These are phyloP conservation scores for Ceratocystiopsis sp. DNA, from an alignment of 2,329 filamentous ascomycete species.

Conservation along the genomic window DNA sequence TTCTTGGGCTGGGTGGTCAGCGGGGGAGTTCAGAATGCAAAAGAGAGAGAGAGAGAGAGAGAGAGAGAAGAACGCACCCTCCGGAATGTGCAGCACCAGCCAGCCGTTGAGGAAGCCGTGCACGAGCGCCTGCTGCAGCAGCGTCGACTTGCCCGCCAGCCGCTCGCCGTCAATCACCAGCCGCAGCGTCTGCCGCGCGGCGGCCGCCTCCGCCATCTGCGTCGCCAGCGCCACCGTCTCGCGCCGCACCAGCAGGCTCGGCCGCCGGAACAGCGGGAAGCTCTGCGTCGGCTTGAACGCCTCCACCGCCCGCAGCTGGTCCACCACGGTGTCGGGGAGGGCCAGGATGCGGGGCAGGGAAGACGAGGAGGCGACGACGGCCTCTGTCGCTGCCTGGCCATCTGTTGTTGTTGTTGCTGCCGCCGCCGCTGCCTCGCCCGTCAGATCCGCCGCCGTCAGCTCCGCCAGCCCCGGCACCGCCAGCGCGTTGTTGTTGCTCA, in stretches of 20 bases:
- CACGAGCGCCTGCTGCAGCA: constrained; percentile 68
- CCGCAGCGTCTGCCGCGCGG: constrained; percentile 37
- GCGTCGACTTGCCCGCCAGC: constrained; percentile 70
- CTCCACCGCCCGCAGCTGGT: constrained; percentile 66
- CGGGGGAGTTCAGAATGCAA: not conserved
- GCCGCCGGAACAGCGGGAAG: constrained; percentile 73
- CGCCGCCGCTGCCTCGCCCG: not conserved
- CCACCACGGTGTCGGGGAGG: constrained; percentile 52
- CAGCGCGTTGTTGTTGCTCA: constrained; percentile 88
- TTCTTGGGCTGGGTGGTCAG: constrained; percentile 46
- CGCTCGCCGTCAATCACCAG: constrained; percentile 57
- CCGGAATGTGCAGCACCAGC: constrained; percentile 78
- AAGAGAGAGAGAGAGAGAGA: not conserved
- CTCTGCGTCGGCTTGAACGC: constrained; percentile 83
- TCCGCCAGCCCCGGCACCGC: constrained; percentile 52
- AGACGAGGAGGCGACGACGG: constrained; percentile 16
- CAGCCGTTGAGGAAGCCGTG: constrained; percentile 70
- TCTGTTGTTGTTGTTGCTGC: not conserved
- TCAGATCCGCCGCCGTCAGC: constrained; percentile 31
- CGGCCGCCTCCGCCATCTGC: constrained; percentile 39
- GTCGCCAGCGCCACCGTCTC: constrained; percentile 61
- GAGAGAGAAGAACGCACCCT: constrained; percentile 40
- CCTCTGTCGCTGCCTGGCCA: not conserved
- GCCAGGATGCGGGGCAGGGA: constrained; percentile 46
- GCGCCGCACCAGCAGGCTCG: constrained; percentile 58